These are phyloP conservation scores for Colletotrichum destructivum DNA, from an alignment of 2,329 filamentous ascomycete species.

Conservation along the genomic window DNA sequence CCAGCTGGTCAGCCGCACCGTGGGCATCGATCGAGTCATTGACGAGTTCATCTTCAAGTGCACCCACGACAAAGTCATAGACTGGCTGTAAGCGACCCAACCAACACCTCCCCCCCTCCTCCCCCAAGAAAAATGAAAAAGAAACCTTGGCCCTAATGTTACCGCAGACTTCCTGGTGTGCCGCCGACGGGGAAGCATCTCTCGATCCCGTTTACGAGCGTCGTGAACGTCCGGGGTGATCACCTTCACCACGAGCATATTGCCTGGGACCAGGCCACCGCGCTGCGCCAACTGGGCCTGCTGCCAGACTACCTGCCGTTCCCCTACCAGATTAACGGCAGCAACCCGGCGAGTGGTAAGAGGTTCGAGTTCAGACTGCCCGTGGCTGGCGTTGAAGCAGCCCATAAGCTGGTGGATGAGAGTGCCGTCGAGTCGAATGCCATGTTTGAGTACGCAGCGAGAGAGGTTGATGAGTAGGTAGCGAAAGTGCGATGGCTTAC, in stretches of 20 bases:
- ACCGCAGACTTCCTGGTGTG: slow-evolving; percentile 64
- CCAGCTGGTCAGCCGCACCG: slow-evolving; percentile 79
- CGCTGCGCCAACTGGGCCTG: slow-evolving; percentile 71
- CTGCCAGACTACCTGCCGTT: slow-evolving; percentile 74
- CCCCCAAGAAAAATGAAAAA: not conserved
- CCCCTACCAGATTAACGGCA: slow-evolving; percentile 53
- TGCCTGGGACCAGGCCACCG: slow-evolving; percentile 77
- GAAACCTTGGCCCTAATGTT: not conserved
- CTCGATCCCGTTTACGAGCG: slow-evolving; percentile 72
- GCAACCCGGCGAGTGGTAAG: slow-evolving; percentile 29
- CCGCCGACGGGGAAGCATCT: slow-evolving; percentile 68
- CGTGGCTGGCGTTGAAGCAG: slow-evolving; percentile 51
- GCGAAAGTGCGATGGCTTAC: too few relatives aligned
- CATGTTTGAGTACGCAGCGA: slow-evolving; percentile 46
- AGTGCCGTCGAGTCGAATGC: slow-evolving; percentile 51
- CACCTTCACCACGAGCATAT: slow-evolving; percentile 78
- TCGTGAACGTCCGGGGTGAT: slow-evolving; percentile 76
- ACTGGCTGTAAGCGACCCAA: slow-evolving; percentile 74
- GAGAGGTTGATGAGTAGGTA: slow-evolving; percentile 34
- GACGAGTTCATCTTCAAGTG: slow-evolving; percentile 79
- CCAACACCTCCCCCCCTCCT: not conserved
- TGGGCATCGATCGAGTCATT: slow-evolving; percentile 80
- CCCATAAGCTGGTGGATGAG: slow-evolving; percentile 51
- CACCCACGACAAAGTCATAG: slow-evolving; percentile 74
- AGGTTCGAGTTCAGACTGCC: slow-evolving; percentile 51